A percentile compares a stretch with the other conserved stretches of the same genome.
These are phyloP conservation scores for Fusarium setosum DNA, from an alignment of 2,329 filamentous ascomycete genomes.

Conservation along the genomic window DNA sequence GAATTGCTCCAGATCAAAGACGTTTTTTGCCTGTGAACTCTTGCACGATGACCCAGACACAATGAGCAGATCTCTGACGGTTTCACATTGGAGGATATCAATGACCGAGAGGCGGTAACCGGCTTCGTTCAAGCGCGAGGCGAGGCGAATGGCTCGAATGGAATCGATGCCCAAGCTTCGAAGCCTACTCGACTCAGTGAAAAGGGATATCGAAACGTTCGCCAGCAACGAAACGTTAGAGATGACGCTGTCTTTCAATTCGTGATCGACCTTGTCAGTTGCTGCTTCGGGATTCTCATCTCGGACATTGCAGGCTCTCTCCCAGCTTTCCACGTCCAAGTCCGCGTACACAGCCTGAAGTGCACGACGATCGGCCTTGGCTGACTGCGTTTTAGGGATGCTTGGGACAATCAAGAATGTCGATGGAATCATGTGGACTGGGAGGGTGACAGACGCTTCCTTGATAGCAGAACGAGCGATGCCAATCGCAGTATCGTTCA, in stretches of 20 bases:
- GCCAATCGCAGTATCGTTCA: not conserved
- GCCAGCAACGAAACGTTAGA: not conserved
- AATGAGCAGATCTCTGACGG: not conserved
- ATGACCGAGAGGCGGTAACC: slow-evolving; percentile 1
- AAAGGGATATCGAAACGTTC: not conserved
- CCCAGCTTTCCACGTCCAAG: slow-evolving; percentile 5
- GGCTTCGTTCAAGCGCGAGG: slow-evolving; percentile 4
- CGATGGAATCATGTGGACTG: slow-evolving; percentile 2
- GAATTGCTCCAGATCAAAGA: not conserved
- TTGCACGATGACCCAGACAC: not conserved
- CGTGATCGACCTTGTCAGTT: not conserved
- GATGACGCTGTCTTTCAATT: not conserved
- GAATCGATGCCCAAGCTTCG: slow-evolving; percentile 5
- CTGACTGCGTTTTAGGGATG: slow-evolving; percentile 9
- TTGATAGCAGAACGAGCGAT: slow-evolving; percentile 6
- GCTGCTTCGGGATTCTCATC: not conserved
- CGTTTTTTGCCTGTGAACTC: not conserved
- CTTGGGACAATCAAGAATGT: not conserved
- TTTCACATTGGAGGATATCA: slow-evolving; percentile 10
- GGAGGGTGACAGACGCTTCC: not conserved
- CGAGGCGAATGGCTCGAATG: slow-evolving; percentile 8
- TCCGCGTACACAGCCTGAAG: slow-evolving; percentile 2
- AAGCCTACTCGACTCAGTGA: slow-evolving; percentile 3
- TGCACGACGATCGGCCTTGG: slow-evolving; percentile 8
- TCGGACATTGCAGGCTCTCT: not conserved